Evolutionary conservation across 306 rosid genomes (phyloP).

Genomic region (Dryas drummondii): DNA sequence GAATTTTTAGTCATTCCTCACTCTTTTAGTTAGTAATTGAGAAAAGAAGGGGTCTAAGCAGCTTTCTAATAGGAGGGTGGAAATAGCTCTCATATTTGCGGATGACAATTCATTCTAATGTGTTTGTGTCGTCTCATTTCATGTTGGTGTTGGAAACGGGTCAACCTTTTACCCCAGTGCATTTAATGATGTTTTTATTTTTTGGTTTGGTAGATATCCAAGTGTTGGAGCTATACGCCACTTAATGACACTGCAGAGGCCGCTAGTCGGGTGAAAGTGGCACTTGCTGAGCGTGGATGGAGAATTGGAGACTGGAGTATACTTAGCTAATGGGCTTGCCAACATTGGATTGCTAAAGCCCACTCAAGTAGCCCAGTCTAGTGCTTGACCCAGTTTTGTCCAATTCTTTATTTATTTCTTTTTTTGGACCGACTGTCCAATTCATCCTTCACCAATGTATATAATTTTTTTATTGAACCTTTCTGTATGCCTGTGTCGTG

Average conservation of each 20-base stretch:
- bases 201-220: constrained; percentile 43
- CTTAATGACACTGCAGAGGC: constrained; percentile 81
- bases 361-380: neutral
- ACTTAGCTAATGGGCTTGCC: constrained; percentile 21
- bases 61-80: neutral
- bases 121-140: too few species aligned
- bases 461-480: neutral
- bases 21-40: neutral
- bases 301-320: too few species aligned
- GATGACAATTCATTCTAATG: neutral
- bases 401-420: neutral
- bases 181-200: neutral
- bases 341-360: neutral
- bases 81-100: neutral
- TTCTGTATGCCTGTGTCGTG: too few species aligned
- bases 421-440: neutral
- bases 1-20: neutral
- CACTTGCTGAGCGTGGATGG: constrained; percentile 86
- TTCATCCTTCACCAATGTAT: neutral
- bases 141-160: too few species aligned
- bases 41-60: constrained; percentile 2
- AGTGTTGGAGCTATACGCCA: constrained; percentile 80
- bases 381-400: neutral
- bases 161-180: neutral
- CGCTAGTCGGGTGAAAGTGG: constrained; percentile 50